phyloP scores from a whole-genome alignment of 1,284 basidiomycete species.

The Microbotryomycetes sp. region DNA sequence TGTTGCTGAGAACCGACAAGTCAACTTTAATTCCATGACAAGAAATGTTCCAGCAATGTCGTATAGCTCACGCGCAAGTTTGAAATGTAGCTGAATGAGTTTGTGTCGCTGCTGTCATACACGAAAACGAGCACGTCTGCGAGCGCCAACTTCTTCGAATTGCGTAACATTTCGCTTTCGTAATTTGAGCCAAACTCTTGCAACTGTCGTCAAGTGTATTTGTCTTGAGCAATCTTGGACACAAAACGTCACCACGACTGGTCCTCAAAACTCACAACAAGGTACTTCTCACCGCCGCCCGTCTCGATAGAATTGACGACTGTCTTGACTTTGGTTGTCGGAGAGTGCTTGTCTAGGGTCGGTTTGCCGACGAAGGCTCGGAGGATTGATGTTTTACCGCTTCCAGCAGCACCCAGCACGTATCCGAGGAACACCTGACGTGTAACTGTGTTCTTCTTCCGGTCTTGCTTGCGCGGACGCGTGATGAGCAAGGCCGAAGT shows the following conservation, averaged over 20 bases:
- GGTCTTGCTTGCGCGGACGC: constrained; percentile 64
- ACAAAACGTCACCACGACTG: not conserved
- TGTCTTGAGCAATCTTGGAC: constrained; percentile 9
- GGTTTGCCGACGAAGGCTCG: constrained; percentile 74
- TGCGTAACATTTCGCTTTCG: constrained; percentile 82
- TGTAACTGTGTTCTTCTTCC: constrained; percentile 75
- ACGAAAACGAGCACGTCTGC: constrained; percentile 94
- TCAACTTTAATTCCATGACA: constrained; percentile 1
- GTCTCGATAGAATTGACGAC: constrained; percentile 95
- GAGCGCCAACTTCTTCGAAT: constrained; percentile 79
- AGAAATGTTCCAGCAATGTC: constrained; percentile 10
- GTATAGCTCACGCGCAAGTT: constrained; percentile 67
- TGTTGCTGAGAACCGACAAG: constrained; percentile 63
- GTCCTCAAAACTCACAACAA: constrained; percentile 60
- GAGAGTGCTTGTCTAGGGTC: constrained; percentile 58
- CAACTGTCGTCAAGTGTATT: constrained; percentile 49
- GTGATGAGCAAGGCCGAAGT: constrained; percentile 75
- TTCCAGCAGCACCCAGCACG: constrained; percentile 90
- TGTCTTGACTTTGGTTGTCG: constrained; percentile 79
- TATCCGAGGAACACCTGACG: constrained; percentile 70
- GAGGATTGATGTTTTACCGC: constrained; percentile 84
- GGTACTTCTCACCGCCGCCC: constrained; percentile 88
- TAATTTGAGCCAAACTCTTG: constrained; percentile 97
- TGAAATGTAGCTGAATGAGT: constrained; percentile 96
- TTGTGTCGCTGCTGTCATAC: constrained; percentile 95